Percentiles rank a stretch among this genome's conserved stretches.
phyloP scores from a whole-genome alignment of 192 early-diverging fungal species.

The Linnemannia zychae region DNA sequence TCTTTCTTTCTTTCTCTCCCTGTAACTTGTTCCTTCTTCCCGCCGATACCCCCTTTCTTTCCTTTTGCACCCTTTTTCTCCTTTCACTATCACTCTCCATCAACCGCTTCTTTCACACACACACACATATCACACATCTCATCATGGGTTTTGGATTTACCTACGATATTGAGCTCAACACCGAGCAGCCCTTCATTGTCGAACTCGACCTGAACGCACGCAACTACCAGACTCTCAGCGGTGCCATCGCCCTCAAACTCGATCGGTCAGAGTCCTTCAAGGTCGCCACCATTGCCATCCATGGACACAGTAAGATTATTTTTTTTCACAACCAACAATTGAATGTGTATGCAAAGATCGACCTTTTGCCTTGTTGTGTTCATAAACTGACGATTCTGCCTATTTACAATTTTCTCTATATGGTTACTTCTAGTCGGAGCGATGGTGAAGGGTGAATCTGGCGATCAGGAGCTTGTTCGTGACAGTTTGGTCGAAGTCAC shows the following conservation, averaged over 20 bases:
- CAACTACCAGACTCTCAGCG: constrained; percentile 35
- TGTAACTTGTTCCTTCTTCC: not conserved
- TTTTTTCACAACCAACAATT: not conserved
- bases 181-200: constrained; percentile 49
- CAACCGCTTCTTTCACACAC: not conserved
- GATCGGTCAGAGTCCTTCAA: constrained; percentile 43
- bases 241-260: constrained; percentile 30
- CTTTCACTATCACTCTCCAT: not conserved
- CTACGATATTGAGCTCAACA: constrained; percentile 52
- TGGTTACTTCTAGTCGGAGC: constrained; percentile 31
- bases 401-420: too few relatives aligned
- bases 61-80: not conserved
- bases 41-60: not conserved
- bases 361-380: not conserved
- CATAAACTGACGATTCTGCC: not conserved
- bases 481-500: constrained; percentile 19
- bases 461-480: constrained; percentile 24
- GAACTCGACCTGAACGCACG: constrained; percentile 30
- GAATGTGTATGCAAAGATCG: not conserved
- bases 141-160: constrained; percentile 37
- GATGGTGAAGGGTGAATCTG: constrained; percentile 37
- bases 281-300: constrained; percentile 44
- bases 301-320: constrained; percentile 39
- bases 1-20: constrained; percentile 1
- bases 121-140: constrained; percentile 13